Percentiles rank a stretch among this genome's conserved stretches.
These are phyloP conservation scores for Wallacemonas sp. DNA, from an alignment of 208 protist species.

Conservation along the genomic window DNA sequence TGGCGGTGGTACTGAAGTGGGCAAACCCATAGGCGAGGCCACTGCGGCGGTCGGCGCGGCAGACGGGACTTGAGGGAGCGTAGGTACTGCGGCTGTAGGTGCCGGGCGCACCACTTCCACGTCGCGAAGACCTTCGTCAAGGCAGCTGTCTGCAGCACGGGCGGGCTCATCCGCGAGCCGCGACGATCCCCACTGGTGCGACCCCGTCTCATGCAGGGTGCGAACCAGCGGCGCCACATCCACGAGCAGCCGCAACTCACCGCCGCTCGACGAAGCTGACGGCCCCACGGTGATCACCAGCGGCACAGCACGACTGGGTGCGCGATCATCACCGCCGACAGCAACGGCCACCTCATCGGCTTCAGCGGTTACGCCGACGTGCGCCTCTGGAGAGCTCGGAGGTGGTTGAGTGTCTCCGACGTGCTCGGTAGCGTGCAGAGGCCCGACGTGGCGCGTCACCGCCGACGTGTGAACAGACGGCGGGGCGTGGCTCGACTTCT, in stretches of 20 bases:
- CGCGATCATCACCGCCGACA: too few species aligned
- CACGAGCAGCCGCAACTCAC: conserved; percentile 23
- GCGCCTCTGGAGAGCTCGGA: not conserved
- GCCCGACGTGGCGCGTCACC: not conserved
- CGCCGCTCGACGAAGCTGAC: not conserved
- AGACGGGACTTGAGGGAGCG: not conserved
- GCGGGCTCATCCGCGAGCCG: too few species aligned
- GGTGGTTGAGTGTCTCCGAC: not conserved
- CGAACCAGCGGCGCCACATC: conserved; percentile 29
- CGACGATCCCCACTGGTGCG: too few species aligned
- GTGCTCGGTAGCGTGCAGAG: not conserved
- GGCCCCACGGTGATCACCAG: not conserved
- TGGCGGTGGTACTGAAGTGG: too few species aligned
- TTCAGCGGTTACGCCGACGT: not conserved
- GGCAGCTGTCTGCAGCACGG: not conserved
- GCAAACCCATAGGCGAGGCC: not conserved
- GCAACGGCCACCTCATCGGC: too few species aligned
- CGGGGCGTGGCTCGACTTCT: too few species aligned
- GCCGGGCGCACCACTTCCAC: conserved; percentile 32
- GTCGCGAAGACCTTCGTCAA: conserved; percentile 31
- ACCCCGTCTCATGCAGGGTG: too few species aligned
- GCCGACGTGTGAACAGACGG: too few species aligned
- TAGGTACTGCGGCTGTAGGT: conserved; percentile 5
- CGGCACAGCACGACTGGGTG: too few species aligned
- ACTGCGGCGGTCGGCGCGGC: not conserved